A percentile compares a stretch with the other conserved stretches of the same genome.
Evolutionary conservation across 2,329 filamentous ascomycete genomes (phyloP).

Genomic region (Beauveria caledonica): DNA sequence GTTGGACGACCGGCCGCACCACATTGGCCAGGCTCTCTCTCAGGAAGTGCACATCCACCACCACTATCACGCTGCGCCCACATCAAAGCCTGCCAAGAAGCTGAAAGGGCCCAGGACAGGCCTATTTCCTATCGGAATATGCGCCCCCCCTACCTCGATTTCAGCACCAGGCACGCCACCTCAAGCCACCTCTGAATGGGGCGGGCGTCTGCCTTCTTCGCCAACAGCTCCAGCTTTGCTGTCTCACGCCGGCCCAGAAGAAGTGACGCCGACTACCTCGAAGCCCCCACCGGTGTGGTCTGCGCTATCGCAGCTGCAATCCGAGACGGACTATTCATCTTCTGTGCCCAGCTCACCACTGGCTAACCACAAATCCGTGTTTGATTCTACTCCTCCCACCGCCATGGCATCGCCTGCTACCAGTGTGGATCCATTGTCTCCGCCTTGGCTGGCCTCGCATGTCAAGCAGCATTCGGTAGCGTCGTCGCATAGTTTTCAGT

Average conservation of each 20-base stretch:
- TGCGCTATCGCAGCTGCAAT: conserved; percentile 47
- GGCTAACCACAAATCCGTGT: conserved; percentile 64
- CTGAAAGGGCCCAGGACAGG: conserved; percentile 65
- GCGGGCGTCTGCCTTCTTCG: conserved; percentile 25
- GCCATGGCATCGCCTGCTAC: conserved; percentile 84
- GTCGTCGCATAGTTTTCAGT: conserved; percentile 43
- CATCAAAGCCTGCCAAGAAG: conserved; percentile 48
- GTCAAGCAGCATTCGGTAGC: conserved; percentile 49
- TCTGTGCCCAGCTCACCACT: conserved; percentile 73
- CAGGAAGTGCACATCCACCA: conserved; percentile 89
- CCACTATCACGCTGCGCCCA: conserved; percentile 71
- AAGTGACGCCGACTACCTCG: conserved; percentile 43
- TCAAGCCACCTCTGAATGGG: conserved; percentile 27
- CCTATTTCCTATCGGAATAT: conserved; percentile 46
- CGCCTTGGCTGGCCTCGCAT: conserved; percentile 43
- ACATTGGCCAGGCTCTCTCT: conserved; percentile 29
- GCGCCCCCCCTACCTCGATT: conserved; percentile 43
- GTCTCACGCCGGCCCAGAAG: conserved; percentile 31
- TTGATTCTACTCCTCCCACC: conserved; percentile 67
- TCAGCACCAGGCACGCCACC: conserved; percentile 37
- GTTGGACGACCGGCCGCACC: conserved; percentile 19
- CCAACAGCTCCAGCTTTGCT: conserved; percentile 32
- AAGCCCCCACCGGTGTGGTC: conserved; percentile 53
- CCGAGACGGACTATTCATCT: conserved; percentile 53
- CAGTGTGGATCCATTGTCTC: conserved; percentile 59